Conservation (phyloP, 345 rosid genomes). For the Eucalyptus viminalis region DNA sequence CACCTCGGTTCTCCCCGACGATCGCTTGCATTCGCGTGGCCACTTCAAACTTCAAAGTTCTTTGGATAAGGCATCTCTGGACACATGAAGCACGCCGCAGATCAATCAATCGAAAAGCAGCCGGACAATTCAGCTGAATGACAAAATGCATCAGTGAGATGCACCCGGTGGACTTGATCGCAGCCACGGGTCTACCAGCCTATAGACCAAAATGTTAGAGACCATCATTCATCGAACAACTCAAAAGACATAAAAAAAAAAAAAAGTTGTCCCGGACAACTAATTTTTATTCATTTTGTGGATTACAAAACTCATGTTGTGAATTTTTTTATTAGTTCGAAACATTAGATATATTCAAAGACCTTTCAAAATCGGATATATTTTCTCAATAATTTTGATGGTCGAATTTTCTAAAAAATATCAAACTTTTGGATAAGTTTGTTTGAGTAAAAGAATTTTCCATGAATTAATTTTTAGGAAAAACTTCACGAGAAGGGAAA, state of each 20-base stretch:
- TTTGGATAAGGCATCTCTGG: conserved; percentile 84
- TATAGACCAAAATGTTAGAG: too few relatives aligned
- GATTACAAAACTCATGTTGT: background rate
- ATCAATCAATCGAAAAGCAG: background rate
- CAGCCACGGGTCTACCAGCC: fast-evolving
- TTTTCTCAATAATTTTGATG: fast-evolving
- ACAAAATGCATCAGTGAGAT: background rate
- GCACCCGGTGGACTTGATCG: fast-evolving
- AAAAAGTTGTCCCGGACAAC: fast-evolving
- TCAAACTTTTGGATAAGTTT: fast-evolving
- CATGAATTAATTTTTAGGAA: fast-evolving
- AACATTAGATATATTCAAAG: background rate
- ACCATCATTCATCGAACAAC: fast-evolving
- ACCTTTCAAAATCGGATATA: fast-evolving
- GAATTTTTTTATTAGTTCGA: background rate
- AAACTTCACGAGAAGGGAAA: fast-evolving
- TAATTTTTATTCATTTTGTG: background rate
- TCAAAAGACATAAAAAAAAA: background rate
- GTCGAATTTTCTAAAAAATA: fast-evolving
- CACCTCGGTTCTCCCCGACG: conserved; percentile 71
- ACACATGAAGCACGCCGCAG: background rate
- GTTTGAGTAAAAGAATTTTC: background rate
- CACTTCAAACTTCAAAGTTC: conserved; percentile 60
- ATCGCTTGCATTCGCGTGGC: conserved; percentile 72
- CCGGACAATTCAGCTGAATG: background rate